A percentile compares a stretch with the other conserved stretches of the same genome.
Conservation (phyloP, 371 early-diverging fungal genomes). For the Lichtheimia ramosa region DNA sequence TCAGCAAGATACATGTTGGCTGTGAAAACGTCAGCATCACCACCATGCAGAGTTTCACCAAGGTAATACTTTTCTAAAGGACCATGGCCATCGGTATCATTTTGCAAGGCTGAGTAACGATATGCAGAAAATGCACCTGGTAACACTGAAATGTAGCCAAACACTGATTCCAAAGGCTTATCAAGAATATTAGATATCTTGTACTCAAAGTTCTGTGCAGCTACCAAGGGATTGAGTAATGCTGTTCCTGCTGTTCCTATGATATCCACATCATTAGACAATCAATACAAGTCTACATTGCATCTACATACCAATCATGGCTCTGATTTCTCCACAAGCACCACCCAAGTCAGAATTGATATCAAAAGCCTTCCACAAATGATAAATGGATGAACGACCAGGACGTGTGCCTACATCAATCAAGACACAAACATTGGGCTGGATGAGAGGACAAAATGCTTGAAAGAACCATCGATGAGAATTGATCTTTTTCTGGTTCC, state of each 20-base stretch:
- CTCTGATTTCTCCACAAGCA: conserved; percentile 87
- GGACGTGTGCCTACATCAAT: conserved; percentile 87
- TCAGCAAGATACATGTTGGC: conserved; percentile 82
- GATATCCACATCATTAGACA: neutral
- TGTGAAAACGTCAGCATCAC: conserved; percentile 62
- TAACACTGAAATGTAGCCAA: conserved; percentile 83
- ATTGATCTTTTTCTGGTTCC: conserved; percentile 77
- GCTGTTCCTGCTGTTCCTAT: conserved; percentile 65
- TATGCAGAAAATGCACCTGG: conserved; percentile 89
- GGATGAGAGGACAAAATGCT: conserved; percentile 75
- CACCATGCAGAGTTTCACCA: conserved; percentile 68
- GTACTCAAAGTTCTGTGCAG: conserved; percentile 85
- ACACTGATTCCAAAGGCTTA: conserved; percentile 83
- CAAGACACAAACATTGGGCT: conserved; percentile 77
- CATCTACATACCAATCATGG: conserved; percentile 61
- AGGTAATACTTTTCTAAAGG: conserved; percentile 79
- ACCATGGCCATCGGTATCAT: conserved; percentile 54
- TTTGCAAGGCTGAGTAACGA: conserved; percentile 73
- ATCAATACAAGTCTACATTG: too few species aligned
- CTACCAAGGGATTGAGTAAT: conserved; percentile 84
- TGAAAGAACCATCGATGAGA: conserved; percentile 92
- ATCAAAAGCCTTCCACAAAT: conserved; percentile 85
- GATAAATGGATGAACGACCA: conserved; percentile 58
- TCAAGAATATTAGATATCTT: conserved; percentile 88
- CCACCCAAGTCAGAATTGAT: conserved; percentile 72